Base-by-base conservation (phyloP, 495 filamentous ascomycete species). In the Neurospora pannonica region DNA sequence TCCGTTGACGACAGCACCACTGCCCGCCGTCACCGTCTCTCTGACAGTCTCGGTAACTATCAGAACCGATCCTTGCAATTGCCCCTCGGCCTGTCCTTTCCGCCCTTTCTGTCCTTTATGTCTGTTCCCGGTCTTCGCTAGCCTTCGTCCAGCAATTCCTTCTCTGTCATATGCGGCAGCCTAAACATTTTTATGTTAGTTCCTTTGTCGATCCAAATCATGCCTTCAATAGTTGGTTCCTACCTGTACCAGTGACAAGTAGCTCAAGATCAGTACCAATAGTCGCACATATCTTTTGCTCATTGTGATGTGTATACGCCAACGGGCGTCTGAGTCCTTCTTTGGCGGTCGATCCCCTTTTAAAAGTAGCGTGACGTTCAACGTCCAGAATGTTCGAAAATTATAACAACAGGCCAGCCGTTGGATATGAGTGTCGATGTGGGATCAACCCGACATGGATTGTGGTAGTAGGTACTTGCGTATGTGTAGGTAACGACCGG, bases 41-140 rank as follows among this genome's bases (percentile, higher is more conserved):
- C 74, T 71, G 17, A 84, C 70, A 5, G 83, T 85, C 77, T 83
- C 81, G 54, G 84, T 86, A 31, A 86, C 81, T 3, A 81, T 83
- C 70, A 75, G 71, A 28, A 69, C 74, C 72, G 54, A 79, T 43
- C 73, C 48, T 15, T 80, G 38, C 42, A 78, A 72, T 67, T 38
- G 31, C 38, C 17, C 42, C 73, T 11, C 31, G 28, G 21, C 72
- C 70, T 71, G 70, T 74, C 75, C 39, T 74, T 39, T 37, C 70
- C 72, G 24, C 71, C 71, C 62, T 72, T 38, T 9, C 36, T 24
- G 48, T 40, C 71, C n/a, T 76, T 70, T 54, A 71, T 73, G 54
- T 72, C 31, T 72, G 28, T 28, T 38, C 43, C n/a, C 39, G 4
- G 43, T 62, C 75, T 73, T 73, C 74, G 21, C 38, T 78, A 54